phyloP scores from a whole-genome alignment of 225 moss, liverwort and hornwort species.

The Neckera pumila region DNA sequence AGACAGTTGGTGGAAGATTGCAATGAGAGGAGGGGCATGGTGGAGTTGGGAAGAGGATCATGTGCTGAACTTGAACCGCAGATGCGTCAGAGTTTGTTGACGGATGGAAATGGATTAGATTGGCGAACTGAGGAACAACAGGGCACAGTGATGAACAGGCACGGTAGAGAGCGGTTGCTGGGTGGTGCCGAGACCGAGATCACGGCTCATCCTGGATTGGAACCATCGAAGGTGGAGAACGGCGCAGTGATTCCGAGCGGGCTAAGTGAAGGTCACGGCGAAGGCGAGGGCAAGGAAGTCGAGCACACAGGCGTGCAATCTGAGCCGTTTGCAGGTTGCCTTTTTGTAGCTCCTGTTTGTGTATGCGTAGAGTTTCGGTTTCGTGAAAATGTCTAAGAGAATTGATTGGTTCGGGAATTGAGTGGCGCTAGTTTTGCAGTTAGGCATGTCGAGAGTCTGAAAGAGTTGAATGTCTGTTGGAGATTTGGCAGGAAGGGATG shows the following conservation, averaged over 20 bases:
- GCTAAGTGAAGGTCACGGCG: constrained; percentile 8
- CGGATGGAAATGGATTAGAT: constrained; percentile 3
- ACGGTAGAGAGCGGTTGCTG: not conserved
- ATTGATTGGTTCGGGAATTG: not conserved
- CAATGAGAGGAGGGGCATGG: not conserved
- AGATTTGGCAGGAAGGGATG: constrained; percentile 4
- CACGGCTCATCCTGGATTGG: constrained; percentile 1
- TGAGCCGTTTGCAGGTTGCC: constrained; percentile 20
- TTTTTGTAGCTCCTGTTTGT: not conserved
- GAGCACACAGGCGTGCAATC: constrained; percentile 1
- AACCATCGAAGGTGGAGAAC: not conserved
- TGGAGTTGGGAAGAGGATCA: constrained; percentile 1
- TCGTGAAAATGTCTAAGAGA: not conserved
- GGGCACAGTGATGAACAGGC: not conserved
- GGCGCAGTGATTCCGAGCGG: not conserved
- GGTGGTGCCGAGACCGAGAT: not conserved
- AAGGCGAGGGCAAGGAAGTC: not conserved
- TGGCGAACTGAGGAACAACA: constrained; percentile 15
- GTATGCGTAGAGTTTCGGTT: not conserved
- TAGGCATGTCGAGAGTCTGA: not conserved
- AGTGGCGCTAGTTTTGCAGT: not conserved
- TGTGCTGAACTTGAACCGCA: not conserved
- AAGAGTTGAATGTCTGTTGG: not conserved
- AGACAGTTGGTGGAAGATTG: constrained; percentile 9
- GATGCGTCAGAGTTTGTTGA: not conserved